Conservation (phyloP, 257 asterid species). For the Scutellaria barbata region DNA sequence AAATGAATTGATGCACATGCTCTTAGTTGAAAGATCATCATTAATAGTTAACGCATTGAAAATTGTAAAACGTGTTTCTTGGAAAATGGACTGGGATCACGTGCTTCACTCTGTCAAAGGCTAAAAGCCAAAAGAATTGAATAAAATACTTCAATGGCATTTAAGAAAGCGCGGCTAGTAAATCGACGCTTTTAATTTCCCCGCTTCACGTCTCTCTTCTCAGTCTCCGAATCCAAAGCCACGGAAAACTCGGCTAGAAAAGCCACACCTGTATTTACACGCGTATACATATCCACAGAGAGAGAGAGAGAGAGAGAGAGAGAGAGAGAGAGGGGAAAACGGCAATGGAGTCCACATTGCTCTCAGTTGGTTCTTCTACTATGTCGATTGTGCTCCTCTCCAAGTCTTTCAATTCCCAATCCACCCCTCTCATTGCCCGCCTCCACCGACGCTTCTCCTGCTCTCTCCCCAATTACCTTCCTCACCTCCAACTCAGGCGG, state of each 20-base stretch:
- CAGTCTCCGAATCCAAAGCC: slow-evolving; percentile 15
- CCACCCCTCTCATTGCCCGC: slow-evolving; percentile 50
- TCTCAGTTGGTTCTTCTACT: slow-evolving; percentile 46
- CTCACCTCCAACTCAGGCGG: slow-evolving; percentile 47
- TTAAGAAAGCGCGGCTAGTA: neutral
- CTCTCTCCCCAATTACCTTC: slow-evolving; percentile 47
- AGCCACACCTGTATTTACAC: slow-evolving; percentile 22
- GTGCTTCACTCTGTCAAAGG: slow-evolving; percentile 29
- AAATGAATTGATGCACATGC: too few relatives aligned
- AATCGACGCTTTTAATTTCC: slow-evolving; percentile 19
- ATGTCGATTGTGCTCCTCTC: slow-evolving; percentile 52
- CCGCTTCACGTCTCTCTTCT: neutral
- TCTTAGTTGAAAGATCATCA: neutral
- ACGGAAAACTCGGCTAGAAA: slow-evolving; percentile 17
- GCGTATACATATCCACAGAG: neutral
- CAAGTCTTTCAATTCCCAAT: slow-evolving; percentile 53
- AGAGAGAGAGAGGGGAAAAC: slow-evolving; percentile 34
- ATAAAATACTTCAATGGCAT: neutral
- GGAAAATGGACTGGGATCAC: slow-evolving; percentile 24
- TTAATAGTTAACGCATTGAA: neutral
- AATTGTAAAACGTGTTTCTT: slow-evolving; percentile 31
- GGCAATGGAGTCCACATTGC: slow-evolving; percentile 70
- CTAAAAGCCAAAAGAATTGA: neutral
- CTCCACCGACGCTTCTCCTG: slow-evolving; percentile 59
- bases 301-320: slow-evolving; percentile 27